Evolutionary conservation across 768 basidiomycete species (phyloP), one percentile per base, ranked within the genome.

Genomic region (Suillus placidus): DNA sequence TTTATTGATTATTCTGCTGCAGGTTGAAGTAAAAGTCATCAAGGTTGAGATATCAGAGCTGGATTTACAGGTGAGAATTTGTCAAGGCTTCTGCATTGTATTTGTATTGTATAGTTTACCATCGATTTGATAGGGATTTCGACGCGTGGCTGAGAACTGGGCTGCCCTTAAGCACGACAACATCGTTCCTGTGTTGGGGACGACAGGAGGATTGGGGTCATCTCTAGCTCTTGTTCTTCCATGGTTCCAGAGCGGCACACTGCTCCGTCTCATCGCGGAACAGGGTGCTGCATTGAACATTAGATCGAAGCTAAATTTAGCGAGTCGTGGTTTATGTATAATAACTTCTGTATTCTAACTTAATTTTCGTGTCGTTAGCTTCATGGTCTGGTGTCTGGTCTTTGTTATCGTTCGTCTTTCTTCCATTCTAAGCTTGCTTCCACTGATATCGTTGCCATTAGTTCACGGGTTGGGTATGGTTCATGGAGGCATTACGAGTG

Each of bases 401-500:
- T 68, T 66, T 18, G 54, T 66, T 34, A 58, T 65, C 2, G 51
- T 65, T 7, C 64, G 72, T 18, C 26, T 70, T 49, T 20, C 70
- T 69, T 16, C 4, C 32, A 3, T n/a, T 43, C 32, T 6, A 34
- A 3, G n/a, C 9, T 30, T 32, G 51, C n/a, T 23, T 32, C 8
- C 4, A 9, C 61, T 30, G 6, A 51, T 51, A 43, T 47, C 10
- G 37, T 26, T 40, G 16, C 23, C 0, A 26, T 57, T 18, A 70
- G 72, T 73, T 8, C 70, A 73, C 34, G 64, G 61, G 4, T 26
- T 63, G 3, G 34, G 37, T 1, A 35, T 73, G 2, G 43, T 68
- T 0, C 72, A 73, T 6, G 72, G 70, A 13, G 58, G 71, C 47
- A 62, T 73, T 4, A 69, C 34, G 14, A 26, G 32, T 4, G 71